Evolutionary conservation across 345 rosid genomes (phyloP), one percentile per base, ranked within the genome.

Genomic region (Syzygium jambos): DNA sequence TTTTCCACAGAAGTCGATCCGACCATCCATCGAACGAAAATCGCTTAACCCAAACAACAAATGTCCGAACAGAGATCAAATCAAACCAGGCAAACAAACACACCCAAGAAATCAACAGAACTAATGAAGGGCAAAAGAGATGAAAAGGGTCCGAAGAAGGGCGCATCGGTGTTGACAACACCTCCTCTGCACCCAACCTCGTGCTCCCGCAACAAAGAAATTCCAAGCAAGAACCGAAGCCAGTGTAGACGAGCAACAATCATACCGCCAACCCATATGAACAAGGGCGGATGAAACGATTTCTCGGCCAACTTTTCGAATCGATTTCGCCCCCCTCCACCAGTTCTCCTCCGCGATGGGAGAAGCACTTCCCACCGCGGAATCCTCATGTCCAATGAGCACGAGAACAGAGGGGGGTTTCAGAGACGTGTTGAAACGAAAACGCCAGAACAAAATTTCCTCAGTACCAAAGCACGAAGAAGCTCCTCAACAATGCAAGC

Each of bases 201-300:
- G 34, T 68, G 19, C 43, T 53, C 78, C 43, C 43, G 30, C 78
- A 30, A 53, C 46, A 43, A 43, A 43, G 46, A 38, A 4, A 68
- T 68, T 30, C 43, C 17, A 30, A 17, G 17, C 65, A 51, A 27
- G 30, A 84, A n/a, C 53, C 63, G 46, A 29, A 53, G 23, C 16
- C 22, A 27, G 27, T 94, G 91, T 94, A 88, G 95, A 92, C 93
- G 93, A 93, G 95, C 94, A 94, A 93, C 95, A 93, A 94, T 92
- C 96, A 91, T 90, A 91, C 86, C 94, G 96, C 85, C 95, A 92
- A 94, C 87, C 87, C 29, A 89, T 51, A 14, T 65, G 43, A 89
- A 88, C 86, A 87, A 89, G 82, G 92, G 92, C 96, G 94, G 87
- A 93, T 92, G 94, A 94, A 94, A 94, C 96, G 96, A 93, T 93